These are phyloP conservation scores for Trametes polyzona DNA, from an alignment of 1,284 basidiomycete genomes.

Conservation along the genomic window DNA sequence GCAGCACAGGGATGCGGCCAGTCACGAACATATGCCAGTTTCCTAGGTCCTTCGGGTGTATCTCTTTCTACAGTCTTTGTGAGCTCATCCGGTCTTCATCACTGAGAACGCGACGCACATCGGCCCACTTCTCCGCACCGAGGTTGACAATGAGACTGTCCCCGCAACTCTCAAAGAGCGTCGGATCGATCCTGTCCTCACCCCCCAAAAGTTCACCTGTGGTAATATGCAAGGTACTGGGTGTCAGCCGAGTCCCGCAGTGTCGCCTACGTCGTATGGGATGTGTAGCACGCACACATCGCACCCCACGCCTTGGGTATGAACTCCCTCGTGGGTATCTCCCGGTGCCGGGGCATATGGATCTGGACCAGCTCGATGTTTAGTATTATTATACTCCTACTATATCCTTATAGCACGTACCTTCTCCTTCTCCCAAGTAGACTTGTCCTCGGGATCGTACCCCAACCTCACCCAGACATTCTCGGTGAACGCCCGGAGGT, in stretches of 20 bases:
- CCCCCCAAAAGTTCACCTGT: conserved; percentile 40
- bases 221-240: neutral
- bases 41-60: conserved; percentile 36
- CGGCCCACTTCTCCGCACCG: conserved; percentile 35
- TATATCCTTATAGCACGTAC: too few relatives aligned
- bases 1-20: neutral
- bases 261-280: too few relatives aligned
- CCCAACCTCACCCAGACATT: conserved; percentile 43
- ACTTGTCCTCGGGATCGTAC: conserved; percentile 38
- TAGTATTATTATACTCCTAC: too few relatives aligned
- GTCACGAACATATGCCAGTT: conserved; percentile 41
- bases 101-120: conserved; percentile 22
- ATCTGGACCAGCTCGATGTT: conserved; percentile 22
- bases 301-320: conserved; percentile 41
- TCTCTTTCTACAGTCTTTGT: conserved; percentile 22
- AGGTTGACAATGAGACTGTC: conserved; percentile 43
- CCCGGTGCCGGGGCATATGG: conserved; percentile 41
- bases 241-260: too few relatives aligned
- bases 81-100: neutral
- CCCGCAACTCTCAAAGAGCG: conserved; percentile 37
- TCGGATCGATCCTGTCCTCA: conserved; percentile 39
- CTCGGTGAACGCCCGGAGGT: conserved; percentile 35
- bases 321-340: conserved; percentile 37
- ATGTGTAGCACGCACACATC: too few relatives aligned
- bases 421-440: conserved; percentile 40